Conservation (phyloP, 2,329 filamentous ascomycete species). For the Rhynchosporium graminicola region DNA sequence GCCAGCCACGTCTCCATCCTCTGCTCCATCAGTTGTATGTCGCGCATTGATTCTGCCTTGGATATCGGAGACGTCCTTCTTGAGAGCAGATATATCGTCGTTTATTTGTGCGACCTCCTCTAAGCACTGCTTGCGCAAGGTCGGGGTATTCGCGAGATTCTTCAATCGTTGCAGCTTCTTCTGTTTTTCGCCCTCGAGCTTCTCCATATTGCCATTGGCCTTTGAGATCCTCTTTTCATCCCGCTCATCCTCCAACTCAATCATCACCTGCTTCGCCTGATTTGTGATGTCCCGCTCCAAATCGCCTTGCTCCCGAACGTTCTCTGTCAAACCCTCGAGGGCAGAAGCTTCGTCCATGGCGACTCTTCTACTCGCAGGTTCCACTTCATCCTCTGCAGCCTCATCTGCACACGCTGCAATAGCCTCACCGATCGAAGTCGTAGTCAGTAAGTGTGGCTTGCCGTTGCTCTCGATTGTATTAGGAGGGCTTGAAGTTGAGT, state of each 20-base stretch:
- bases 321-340: conserved; percentile 63
- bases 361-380: conserved; percentile 12
- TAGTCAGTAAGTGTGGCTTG: conserved; percentile 27
- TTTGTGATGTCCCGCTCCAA: conserved; percentile 81
- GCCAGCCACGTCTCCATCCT: conserved; percentile 48
- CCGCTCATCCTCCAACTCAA: conserved; percentile 62
- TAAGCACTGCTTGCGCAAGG: conserved; percentile 47
- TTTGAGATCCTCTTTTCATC: conserved; percentile 64
- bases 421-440: conserved; percentile 34
- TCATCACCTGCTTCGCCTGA: conserved; percentile 60
- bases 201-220: conserved; percentile 54
- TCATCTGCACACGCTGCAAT: conserved; percentile 31
- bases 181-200: conserved; percentile 65
- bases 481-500: conserved; percentile 13
- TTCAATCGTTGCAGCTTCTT: conserved; percentile 57
- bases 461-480: conserved; percentile 12
- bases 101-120: conserved; percentile 40
- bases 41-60: conserved; percentile 77
- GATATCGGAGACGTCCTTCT: conserved; percentile 78
- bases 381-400: conserved; percentile 16
- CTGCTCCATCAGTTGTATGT: conserved; percentile 54
- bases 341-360: conserved; percentile 38
- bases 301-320: conserved; percentile 83
- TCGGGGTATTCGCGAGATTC: conserved; percentile 52
- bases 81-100: conserved; percentile 48